These are phyloP conservation scores for Pyrenochaeta sp. DNA, from an alignment of 2,329 filamentous ascomycete genomes.

Conservation along the genomic window DNA sequence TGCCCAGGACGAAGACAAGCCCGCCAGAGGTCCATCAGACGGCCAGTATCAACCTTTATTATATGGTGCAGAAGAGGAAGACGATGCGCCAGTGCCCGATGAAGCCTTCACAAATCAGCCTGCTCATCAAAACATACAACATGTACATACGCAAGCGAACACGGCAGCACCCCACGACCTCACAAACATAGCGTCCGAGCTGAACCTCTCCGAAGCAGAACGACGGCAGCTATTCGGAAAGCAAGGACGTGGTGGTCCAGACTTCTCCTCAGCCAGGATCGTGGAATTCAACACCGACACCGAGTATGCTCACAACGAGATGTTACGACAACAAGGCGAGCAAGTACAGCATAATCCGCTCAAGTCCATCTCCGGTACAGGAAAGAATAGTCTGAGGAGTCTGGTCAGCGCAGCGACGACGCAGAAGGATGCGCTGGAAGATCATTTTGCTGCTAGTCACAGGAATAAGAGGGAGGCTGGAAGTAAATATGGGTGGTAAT, in stretches of 20 bases:
- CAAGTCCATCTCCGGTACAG: conserved; percentile 76
- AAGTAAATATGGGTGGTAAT: conserved; percentile 83
- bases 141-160: conserved; percentile 16
- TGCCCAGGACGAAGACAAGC: conserved; percentile 51
- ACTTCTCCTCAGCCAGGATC: conserved; percentile 67
- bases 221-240: conserved; percentile 88
- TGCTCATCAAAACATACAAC: conserved; percentile 9
- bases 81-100: conserved; percentile 23
- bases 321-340: conserved; percentile 73
- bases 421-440: conserved; percentile 87
- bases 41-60: conserved; percentile 52
- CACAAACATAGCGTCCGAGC: conserved; percentile 74
- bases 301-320: conserved; percentile 88
- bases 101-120: conserved; percentile 17
- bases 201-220: conserved; percentile 80
- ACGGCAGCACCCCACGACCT: conserved; percentile 63
- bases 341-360: conserved; percentile 80
- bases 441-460: conserved; percentile 85
- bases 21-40: conserved; percentile 20
- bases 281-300: conserved; percentile 88
- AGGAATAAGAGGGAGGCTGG: conserved; percentile 83
- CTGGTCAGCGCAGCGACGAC: conserved; percentile 82
- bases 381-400: conserved; percentile 89
- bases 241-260: conserved; percentile 54
- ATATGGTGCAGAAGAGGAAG: conserved; percentile 37